Conservation (phyloP, 345 rosid species). For the Pistacia atlantica region DNA sequence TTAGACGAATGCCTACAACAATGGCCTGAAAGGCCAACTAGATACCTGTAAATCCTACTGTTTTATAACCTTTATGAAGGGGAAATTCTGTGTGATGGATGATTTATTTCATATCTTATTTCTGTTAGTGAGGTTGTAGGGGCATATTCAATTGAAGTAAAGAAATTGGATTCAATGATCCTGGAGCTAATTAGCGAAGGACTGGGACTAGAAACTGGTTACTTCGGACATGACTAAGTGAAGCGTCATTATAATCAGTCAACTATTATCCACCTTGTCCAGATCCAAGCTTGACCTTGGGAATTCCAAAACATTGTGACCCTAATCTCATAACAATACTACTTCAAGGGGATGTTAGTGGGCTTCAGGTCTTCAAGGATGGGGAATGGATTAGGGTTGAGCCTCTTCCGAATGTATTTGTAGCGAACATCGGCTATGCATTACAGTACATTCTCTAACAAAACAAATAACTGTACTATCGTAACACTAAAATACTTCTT, state of each 20-base stretch:
- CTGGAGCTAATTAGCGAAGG: slow-evolving; percentile 38
- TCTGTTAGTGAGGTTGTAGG: slow-evolving; percentile 27
- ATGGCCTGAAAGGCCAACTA: slow-evolving; percentile 23
- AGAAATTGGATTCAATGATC: slow-evolving; percentile 32
- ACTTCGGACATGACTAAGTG: slow-evolving; percentile 17
- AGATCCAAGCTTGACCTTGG: slow-evolving; percentile 40
- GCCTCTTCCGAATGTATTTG: slow-evolving; percentile 39
- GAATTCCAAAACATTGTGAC: slow-evolving; percentile 35
- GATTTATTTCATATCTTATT: not conserved
- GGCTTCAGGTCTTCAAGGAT: slow-evolving; percentile 43
- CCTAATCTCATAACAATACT: slow-evolving; percentile 30
- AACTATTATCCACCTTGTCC: slow-evolving; percentile 43
- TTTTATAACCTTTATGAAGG: not conserved
- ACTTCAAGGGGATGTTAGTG: slow-evolving; percentile 33
- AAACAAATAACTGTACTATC: not conserved
- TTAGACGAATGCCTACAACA: slow-evolving; percentile 17
- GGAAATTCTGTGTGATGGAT: too few relatives aligned
- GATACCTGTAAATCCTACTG: not conserved
- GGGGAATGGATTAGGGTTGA: slow-evolving; percentile 36
- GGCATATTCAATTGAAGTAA: slow-evolving; percentile 26
- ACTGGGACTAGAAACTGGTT: slow-evolving; percentile 31
- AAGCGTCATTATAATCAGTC: slow-evolving; percentile 17
- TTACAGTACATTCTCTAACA: slow-evolving; percentile 10
- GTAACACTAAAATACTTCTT: not conserved
- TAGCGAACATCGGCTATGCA: slow-evolving; percentile 30